These are phyloP conservation scores for Oenanthe javanica DNA, from an alignment of 140 eudicot genomes.

Conservation along the genomic window DNA sequence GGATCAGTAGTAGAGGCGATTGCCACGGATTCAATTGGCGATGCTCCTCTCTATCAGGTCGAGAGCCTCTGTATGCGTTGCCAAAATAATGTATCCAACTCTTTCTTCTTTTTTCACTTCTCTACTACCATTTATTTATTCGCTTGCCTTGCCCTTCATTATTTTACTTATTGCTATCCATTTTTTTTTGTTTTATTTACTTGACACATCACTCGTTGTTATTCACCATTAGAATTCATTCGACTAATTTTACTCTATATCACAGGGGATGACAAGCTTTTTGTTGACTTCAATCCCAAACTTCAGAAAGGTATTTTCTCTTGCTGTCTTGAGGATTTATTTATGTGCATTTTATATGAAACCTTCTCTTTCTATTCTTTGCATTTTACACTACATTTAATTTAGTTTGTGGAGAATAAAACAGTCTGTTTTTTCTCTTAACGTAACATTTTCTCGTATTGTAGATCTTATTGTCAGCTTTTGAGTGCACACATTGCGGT, in stretches of 20 bases:
- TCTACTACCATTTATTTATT: no score
- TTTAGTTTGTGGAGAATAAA: neutral
- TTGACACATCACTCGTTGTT: neutral
- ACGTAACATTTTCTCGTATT: constrained; percentile 10
- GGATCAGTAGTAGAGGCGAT: constrained; percentile 77
- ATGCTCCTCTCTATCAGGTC: constrained; percentile 63
- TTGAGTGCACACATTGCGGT: constrained; percentile 91
- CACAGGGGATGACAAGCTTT: constrained; percentile 80
- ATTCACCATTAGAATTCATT: neutral
- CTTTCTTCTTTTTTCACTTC: neutral
- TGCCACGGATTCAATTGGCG: constrained; percentile 38
- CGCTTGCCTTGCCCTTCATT: no score
- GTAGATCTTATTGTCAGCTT: constrained; percentile 89
- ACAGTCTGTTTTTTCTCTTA: neutral
- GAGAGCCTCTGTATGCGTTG: constrained; percentile 99
- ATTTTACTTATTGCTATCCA: no score
- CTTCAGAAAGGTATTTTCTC: constrained; percentile 59
- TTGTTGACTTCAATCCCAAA: constrained; percentile 66
- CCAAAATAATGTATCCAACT: constrained; percentile 46
- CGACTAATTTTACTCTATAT: neutral
- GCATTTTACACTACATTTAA: neutral
- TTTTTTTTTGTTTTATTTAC: no score
- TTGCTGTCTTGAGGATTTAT: no score
- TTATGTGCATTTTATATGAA: no score
- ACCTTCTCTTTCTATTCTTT: neutral